phyloP scores from a whole-genome alignment of 2,329 filamentous ascomycete species.

The Hirsutella minnesotensis region DNA sequence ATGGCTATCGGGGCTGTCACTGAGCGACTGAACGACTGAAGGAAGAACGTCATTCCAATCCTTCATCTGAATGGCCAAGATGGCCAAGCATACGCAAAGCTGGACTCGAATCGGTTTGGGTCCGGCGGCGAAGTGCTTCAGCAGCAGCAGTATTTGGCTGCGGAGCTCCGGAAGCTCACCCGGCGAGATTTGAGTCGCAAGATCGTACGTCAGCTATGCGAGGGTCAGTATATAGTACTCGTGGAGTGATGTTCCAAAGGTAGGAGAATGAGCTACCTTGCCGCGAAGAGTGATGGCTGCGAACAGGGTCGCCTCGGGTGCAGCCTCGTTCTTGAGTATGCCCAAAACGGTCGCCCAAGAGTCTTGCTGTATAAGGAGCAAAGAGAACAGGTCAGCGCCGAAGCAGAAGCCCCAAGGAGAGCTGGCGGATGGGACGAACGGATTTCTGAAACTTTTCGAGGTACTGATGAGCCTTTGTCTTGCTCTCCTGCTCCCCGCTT shows the following conservation, averaged over 20 bases:
- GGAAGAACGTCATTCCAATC: conserved; percentile 88
- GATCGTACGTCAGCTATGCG: conserved; percentile 83
- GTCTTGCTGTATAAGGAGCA: conserved; percentile 51
- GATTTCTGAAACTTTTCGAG: conserved; percentile 97
- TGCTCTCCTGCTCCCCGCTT: conserved; percentile 67
- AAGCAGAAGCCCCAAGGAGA: background rate
- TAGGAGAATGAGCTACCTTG: conserved; percentile 50
- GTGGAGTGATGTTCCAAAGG: background rate
- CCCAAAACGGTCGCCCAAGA: conserved; percentile 85
- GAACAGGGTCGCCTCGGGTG: conserved; percentile 82
- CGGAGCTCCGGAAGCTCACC: conserved; percentile 66
- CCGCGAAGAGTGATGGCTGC: conserved; percentile 94
- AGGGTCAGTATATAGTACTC: conserved; percentile 2
- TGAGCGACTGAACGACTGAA: conserved; percentile 68
- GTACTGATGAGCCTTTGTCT: conserved; percentile 83
- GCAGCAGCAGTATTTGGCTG: conserved; percentile 69
- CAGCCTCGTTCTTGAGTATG: conserved; percentile 71
- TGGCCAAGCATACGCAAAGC: conserved; percentile 87
- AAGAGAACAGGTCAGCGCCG: background rate
- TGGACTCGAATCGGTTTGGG: conserved; percentile 81
- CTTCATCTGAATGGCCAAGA: conserved; percentile 91
- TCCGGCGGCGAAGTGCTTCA: conserved; percentile 71
- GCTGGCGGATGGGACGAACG: conserved; percentile 32
- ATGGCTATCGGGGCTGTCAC: conserved; percentile 64
- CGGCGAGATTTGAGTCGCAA: conserved; percentile 69